Evolutionary conservation across 371 early-diverging fungal species (phyloP), one percentile per base, ranked within the genome.

Genomic region (Fennellomyces sp.): DNA sequence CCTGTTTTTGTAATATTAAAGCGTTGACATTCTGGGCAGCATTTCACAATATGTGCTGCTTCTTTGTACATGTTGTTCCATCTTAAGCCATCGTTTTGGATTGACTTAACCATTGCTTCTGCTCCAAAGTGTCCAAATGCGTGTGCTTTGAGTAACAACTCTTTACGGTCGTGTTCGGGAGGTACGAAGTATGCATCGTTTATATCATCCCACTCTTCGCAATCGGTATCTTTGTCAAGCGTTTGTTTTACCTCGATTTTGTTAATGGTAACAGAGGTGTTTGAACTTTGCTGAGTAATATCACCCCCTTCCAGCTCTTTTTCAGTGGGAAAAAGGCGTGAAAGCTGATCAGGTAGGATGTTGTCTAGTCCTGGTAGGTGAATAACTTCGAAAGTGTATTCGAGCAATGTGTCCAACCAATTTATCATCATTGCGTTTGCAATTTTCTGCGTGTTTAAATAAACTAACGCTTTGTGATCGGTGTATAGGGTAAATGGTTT

Each of bases 291-390:
- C n/a, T 47, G 19, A 25, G 25, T 52, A 25, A 10, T 52, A 47
- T 52, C 53, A 58, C 51, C 54, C 65, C 56, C 59, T 25, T 48
- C 65, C 60, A 64, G 65, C 65, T 55, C 56, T 47, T 54, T 64
- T 53, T 28, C 55, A 1, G 29, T 12, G 2, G 54, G 49, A 26
- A 61, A 61, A 54, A 61, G 56, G 56, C 62, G 35, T 4, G 69
- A 68, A 2, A 69, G 55, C 2, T 15, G 0, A 50, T 68, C 66
- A 8, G 70, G 58, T 6, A 75, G 42, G 0, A 68, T 39, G 42
- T 75, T 74, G 25, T 49, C 19, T 0, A 60, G 41, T 1, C 74
- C 70, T 4, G 65, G 68, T 0, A 63, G 30, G 38, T 74, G 68
- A 2, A 73, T 33, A 10, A 73, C 38, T 2, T 30, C 19, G 45